Base-by-base conservation (phyloP, 371 early-diverging fungal species). In the Mortierella sp. region DNA sequence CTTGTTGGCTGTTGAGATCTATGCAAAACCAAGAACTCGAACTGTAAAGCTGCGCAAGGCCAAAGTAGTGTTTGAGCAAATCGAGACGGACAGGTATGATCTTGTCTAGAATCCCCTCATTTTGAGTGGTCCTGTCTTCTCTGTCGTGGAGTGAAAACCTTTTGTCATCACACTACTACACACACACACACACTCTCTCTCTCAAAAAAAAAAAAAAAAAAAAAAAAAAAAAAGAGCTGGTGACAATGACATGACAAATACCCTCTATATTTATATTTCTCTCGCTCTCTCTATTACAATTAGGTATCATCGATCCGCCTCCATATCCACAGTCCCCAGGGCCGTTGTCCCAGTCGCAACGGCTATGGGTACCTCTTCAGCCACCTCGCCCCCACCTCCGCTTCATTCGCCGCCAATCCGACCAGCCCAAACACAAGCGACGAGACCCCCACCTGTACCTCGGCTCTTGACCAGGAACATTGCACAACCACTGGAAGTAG, bases 31-130 rank as follows among this genome's bases (percentile, higher is more conserved):
- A 18, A 68, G 79, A 62, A 69, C 79, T 28, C 73, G 69, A 25
- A 79, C 72, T 30, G 73, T 79, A 19, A 79, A 45, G 63, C 63
- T 79, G 44, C 64, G 58, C 48, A 79, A 66, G 57, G 73, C 69
- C 37, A 72, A 56, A 45, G 66, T 79, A 9, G 79, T 79, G 3
- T 79, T 79, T 72, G 79, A 79, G 56, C 79, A 79, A 59, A 79
- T 79, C 55, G 79, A 79, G 29, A 79, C 79, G 7, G 79, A 79
- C 65, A 60, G 79, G 79, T 79, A 69, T 23, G 65, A n/a, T 7
- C 16, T 5, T 26, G 16, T n/a, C 16, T 11, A 6, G 1, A 28
- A n/a, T 16, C 29, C 30, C 26, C 29, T 23, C 26, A 1, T 53
- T 51, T 23, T 18, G 9, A 51, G n/a, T 14, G 4, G 21, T 50